Conservation (phyloP, 1,139 yeast genomes). For the Lodderomyces parapsilosis region DNA sequence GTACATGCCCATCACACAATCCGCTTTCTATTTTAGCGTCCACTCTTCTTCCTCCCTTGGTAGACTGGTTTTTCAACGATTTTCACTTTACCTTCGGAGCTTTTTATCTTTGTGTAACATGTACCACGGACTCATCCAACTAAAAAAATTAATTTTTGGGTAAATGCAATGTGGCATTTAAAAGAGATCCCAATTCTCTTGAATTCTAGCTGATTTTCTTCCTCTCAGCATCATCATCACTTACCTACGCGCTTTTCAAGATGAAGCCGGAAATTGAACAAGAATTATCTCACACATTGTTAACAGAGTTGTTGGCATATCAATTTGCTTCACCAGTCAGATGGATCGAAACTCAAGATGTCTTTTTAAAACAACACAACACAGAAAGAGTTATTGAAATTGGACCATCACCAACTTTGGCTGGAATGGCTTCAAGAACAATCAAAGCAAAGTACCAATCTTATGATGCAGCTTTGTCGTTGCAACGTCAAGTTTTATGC, state of each 20-base stretch:
- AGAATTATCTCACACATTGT: constrained; percentile 90
- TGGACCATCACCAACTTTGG: constrained; percentile 98
- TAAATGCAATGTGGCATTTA: not conserved
- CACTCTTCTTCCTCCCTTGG: not conserved
- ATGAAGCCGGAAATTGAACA: constrained; percentile 99
- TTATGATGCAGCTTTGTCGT: constrained; percentile 93
- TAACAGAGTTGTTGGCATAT: constrained; percentile 94
- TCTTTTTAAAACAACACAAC: constrained; percentile 87
- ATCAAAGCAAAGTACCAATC: constrained; percentile 95
- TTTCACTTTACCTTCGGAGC: not conserved
- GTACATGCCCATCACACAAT: too few species aligned
- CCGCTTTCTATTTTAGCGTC: too few species aligned
- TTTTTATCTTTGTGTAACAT: not conserved
- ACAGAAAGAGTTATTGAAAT: constrained; percentile 97
- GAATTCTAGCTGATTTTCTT: not conserved
- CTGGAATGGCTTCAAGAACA: constrained; percentile 98
- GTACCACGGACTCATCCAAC: not conserved
- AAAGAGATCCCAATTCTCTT: not conserved
- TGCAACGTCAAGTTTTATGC: constrained; percentile 95
- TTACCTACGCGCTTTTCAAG: constrained; percentile 7
- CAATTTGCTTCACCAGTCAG: constrained; percentile 99
- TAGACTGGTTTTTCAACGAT: not conserved
- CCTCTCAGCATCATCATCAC: not conserved
- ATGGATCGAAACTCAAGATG: constrained; percentile 99
- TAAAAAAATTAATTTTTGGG: constrained; percentile 1